Conservation (phyloP, 2,329 filamentous ascomycete genomes). For the Calycina herbarum region DNA sequence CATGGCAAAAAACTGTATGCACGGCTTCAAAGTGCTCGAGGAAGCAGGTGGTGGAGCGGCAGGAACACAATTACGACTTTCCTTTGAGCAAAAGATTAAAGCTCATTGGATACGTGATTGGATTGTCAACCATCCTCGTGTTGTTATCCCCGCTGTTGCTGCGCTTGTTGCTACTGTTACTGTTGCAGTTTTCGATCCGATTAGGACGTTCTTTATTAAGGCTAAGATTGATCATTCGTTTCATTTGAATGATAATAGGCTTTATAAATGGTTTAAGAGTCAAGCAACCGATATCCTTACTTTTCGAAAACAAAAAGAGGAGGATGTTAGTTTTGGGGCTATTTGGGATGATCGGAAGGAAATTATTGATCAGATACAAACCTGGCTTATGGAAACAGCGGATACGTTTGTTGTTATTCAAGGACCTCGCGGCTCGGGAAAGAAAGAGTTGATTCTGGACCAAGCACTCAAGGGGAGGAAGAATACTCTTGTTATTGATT, state of each 20-base stretch:
- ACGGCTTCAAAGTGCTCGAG: conserved; percentile 74
- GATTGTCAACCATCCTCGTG: conserved; percentile 80
- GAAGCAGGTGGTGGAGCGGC: conserved; percentile 70
- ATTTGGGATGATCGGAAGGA: conserved; percentile 84
- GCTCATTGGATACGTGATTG: conserved; percentile 82
- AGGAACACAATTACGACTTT: conserved; percentile 76
- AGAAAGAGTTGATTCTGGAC: conserved; percentile 82
- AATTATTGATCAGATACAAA: conserved; percentile 77
- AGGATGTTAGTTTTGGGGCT: conserved; percentile 71
- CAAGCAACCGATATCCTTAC: conserved; percentile 67
- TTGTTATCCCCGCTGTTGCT: conserved; percentile 80
- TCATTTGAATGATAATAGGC: conserved; percentile 68
- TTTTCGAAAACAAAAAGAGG: conserved; percentile 55
- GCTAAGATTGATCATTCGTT: conserved; percentile 79
- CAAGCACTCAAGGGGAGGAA: conserved; percentile 75
- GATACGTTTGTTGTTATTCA: conserved; percentile 95
- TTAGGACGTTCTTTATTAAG: conserved; percentile 90
- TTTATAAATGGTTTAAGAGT: conserved; percentile 79
- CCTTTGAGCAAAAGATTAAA: conserved; percentile 79
- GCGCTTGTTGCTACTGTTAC: conserved; percentile 81
- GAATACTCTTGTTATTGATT: conserved; percentile 84
- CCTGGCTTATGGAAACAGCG: conserved; percentile 83
- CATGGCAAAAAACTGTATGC: conserved; percentile 63
- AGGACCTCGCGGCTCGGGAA: conserved; percentile 87
- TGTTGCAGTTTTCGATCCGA: conserved; percentile 89